Evolutionary conservation across 129 eudicot species (phyloP).

Genomic region (Artemisia annua): DNA sequence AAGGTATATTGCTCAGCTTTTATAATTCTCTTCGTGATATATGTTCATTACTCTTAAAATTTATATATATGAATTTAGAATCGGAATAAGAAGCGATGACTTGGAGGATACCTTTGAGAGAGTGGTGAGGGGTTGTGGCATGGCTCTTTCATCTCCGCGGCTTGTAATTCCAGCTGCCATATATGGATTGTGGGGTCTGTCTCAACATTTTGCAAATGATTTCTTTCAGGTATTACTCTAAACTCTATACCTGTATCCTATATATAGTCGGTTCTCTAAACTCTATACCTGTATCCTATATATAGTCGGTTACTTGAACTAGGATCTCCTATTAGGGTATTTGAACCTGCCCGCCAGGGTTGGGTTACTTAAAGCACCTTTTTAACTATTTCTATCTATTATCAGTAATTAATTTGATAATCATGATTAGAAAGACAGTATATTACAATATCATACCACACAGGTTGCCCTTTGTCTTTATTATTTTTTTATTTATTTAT

Average conservation of each 20-base stretch:
- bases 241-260: background rate
- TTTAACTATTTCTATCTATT: too few relatives aligned
- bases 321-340: too few relatives aligned
- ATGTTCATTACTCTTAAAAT: background rate
- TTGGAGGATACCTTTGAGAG: conserved; percentile 65
- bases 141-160: conserved; percentile 92
- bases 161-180: conserved; percentile 90
- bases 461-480: too few relatives aligned
- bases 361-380: too few relatives aligned
- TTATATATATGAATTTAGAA: conserved; percentile 40
- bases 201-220: conserved; percentile 71
- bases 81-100: conserved; percentile 89
- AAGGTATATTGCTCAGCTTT: conserved; percentile 35
- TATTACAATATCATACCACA: too few relatives aligned
- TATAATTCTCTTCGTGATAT: background rate
- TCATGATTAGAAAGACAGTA: too few relatives aligned
- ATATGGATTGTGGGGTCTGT: conserved; percentile 85
- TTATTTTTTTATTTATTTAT: too few relatives aligned
- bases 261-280: background rate
- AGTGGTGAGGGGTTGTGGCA: conserved; percentile 68
- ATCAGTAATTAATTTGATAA: too few relatives aligned
- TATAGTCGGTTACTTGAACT: too few relatives aligned
- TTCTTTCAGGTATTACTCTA: conserved; percentile 62
- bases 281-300: background rate
- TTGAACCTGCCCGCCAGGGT: too few relatives aligned